A percentile compares a stretch with the other conserved stretches of the same genome.
Conservation (phyloP, 805 yeast species). For the Candida alai region DNA sequence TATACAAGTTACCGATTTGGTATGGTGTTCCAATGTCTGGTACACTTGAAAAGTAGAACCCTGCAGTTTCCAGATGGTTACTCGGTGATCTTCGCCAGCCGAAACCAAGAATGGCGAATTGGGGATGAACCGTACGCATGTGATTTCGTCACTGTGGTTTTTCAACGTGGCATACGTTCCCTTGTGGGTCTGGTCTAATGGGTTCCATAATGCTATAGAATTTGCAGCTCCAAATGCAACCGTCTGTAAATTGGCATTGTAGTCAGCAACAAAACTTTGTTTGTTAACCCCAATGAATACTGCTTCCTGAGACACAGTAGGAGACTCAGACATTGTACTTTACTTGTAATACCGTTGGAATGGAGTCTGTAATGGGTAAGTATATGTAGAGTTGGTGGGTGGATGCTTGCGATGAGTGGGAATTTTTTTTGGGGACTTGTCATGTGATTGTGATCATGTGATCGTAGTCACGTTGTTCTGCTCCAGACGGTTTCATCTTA, state of each 20-base stretch:
- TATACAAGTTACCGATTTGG: conserved; percentile 52
- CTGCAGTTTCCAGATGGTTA: conserved; percentile 54
- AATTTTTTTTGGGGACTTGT: too few relatives aligned
- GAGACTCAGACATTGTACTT: too few relatives aligned
- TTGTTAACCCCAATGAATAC: conserved; percentile 71
- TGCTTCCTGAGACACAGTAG: too few relatives aligned
- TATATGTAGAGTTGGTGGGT: too few relatives aligned
- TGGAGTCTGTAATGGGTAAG: too few relatives aligned
- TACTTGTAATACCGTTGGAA: too few relatives aligned
- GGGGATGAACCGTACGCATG: conserved; percentile 56
- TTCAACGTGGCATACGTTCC: conserved; percentile 59
- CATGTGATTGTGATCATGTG: too few relatives aligned
- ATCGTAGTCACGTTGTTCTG: too few relatives aligned
- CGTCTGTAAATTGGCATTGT: conserved; percentile 28
- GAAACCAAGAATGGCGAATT: conserved; percentile 47
- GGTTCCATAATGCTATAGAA: conserved; percentile 68
- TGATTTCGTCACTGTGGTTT: conserved; percentile 58
- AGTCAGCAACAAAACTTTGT: conserved; percentile 58
- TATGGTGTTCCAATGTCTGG: conserved; percentile 38
- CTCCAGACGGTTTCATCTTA: too few relatives aligned
- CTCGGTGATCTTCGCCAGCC: conserved; percentile 62
- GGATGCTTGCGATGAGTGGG: too few relatives aligned
- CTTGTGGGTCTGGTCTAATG: conserved; percentile 34
- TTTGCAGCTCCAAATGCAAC: conserved; percentile 73
- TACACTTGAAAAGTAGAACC: conserved; percentile 19